A percentile compares a stretch with the other conserved stretches of the same genome.
phyloP scores from a whole-genome alignment of 768 basidiomycete species.

The Sporobolomyces roseus region DNA sequence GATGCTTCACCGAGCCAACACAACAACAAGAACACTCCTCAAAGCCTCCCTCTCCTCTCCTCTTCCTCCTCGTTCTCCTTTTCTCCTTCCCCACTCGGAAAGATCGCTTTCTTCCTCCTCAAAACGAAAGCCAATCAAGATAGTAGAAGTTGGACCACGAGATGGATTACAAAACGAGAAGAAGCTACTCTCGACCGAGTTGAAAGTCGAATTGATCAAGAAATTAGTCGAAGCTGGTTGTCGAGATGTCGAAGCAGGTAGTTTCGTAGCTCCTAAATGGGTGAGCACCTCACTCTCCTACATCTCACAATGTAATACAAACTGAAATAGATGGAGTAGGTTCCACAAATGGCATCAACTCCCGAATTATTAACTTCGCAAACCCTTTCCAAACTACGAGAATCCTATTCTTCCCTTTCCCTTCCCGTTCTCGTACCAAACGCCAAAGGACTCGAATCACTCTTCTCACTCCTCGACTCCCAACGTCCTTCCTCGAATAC shows the following conservation, averaged over 20 bases:
- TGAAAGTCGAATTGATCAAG: constrained; percentile 77
- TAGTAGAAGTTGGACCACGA: constrained; percentile 85
- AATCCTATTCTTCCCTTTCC: constrained; percentile 16
- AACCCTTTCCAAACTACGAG: background rate
- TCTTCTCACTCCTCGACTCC: constrained; percentile 15
- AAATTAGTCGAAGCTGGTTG: constrained; percentile 53
- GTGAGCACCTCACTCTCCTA: background rate
- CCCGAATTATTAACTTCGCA: constrained; percentile 26
- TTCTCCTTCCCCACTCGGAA: background rate
- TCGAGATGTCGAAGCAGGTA: constrained; percentile 25
- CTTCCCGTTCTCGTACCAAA: constrained; percentile 40
- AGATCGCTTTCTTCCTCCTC: background rate
- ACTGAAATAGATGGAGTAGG: constrained; percentile 5
- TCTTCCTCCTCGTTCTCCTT: too few relatives aligned
- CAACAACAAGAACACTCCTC: too few relatives aligned
- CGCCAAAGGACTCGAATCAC: constrained; percentile 26
- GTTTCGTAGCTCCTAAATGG: constrained; percentile 38
- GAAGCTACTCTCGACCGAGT: constrained; percentile 62
- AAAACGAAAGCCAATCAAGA: constrained; percentile 47
- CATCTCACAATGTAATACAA: background rate
- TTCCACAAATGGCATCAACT: constrained; percentile 40
- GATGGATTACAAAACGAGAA: constrained; percentile 92
- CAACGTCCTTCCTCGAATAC: background rate
- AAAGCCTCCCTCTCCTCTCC: too few relatives aligned
- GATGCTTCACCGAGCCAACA: too few relatives aligned